Evolutionary conservation across 1,139 yeast species (phyloP).

Genomic region (Suhomyces chickasaworum): DNA sequence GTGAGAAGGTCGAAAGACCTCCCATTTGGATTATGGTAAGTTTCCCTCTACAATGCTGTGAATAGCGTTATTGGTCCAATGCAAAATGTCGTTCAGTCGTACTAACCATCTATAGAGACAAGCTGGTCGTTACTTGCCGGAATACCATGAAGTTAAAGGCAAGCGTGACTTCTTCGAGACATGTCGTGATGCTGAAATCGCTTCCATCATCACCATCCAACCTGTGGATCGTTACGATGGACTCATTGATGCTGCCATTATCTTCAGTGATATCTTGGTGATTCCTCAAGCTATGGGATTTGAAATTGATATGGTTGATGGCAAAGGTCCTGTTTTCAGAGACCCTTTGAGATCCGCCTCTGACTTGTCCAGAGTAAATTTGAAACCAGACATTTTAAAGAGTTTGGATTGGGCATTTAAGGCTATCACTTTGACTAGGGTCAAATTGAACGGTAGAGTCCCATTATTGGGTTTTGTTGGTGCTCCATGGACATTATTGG

Average conservation of each 20-base stretch:
- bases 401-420: slow-evolving; percentile 94
- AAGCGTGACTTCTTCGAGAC: slow-evolving; percentile 89
- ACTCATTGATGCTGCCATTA: slow-evolving; percentile 92
- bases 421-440: slow-evolving; percentile 85
- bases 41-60: slow-evolving; percentile 7
- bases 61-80: neutral
- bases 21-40: slow-evolving; percentile 96
- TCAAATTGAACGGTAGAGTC: slow-evolving; percentile 82
- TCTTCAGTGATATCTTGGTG: slow-evolving; percentile 91
- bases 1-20: slow-evolving; percentile 89
- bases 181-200: slow-evolving; percentile 91
- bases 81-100: neutral
- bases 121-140: slow-evolving; percentile 88
- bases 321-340: slow-evolving; percentile 92
- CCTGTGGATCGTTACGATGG: slow-evolving; percentile 91
- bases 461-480: slow-evolving; percentile 96
- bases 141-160: slow-evolving; percentile 87
- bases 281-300: slow-evolving; percentile 99
- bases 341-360: slow-evolving; percentile 77
- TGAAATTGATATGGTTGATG: slow-evolving; percentile 91
- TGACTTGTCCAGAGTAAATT: slow-evolving; percentile 61
- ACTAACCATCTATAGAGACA: slow-evolving; percentile 55
- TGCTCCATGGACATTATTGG: slow-evolving; percentile 96
- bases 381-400: slow-evolving; percentile 67
- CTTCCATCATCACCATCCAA: slow-evolving; percentile 91